Evolutionary conservation across 2,329 filamentous ascomycete species (phyloP), one percentile per base, ranked within the genome.

Genomic region (Talaromyces sp.): DNA sequence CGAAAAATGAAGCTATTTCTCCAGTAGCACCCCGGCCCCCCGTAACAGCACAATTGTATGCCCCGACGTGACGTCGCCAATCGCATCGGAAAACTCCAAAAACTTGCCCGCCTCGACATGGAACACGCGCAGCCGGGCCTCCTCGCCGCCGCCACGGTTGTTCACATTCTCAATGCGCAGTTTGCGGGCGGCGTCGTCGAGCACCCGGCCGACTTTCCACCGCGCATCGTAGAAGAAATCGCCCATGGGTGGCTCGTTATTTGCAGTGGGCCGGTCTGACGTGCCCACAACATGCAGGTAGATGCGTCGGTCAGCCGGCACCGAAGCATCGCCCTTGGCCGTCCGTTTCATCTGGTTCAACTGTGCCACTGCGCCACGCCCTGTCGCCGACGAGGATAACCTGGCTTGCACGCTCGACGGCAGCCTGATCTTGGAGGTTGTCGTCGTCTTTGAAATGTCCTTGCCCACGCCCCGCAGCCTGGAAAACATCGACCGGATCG

Each of bases 231-330:
- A 96, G 74, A 87, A 96, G 75, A 94, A 92, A 63, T 89, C 86
- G 7, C 90, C 90, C 70, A 87, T 89, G 4, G 93, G 92, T 51
- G 90, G 87, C 75, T 96, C 96, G 1, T 57, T 52, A 4, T 47
- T 28, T 6, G 90, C 87, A 58, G 87, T 90, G 1, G 92, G 89
- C 0, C 92, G 96, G 69, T 91, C 90, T 9, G 91, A 90, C 70
- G 93, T 92, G 0, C 94, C 95, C 73, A 98, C 94, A 18, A 97
- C 91, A 72, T 90, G 88, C 0, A 99, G 72, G 72, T 98, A 98
- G 1, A 99, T 78, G n/a, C 95, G 82, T 79, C 96, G 96, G 66
- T 96, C 92, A 0, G 81, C 75, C 0, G 92, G 82, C 0, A 97
- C 76, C 69, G 92, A 94, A 9, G 87, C 87, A 66, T 98, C 94